These are phyloP conservation scores for Kwoniella bestiolae DNA, from an alignment of 768 basidiomycete species.

Conservation along the genomic window DNA sequence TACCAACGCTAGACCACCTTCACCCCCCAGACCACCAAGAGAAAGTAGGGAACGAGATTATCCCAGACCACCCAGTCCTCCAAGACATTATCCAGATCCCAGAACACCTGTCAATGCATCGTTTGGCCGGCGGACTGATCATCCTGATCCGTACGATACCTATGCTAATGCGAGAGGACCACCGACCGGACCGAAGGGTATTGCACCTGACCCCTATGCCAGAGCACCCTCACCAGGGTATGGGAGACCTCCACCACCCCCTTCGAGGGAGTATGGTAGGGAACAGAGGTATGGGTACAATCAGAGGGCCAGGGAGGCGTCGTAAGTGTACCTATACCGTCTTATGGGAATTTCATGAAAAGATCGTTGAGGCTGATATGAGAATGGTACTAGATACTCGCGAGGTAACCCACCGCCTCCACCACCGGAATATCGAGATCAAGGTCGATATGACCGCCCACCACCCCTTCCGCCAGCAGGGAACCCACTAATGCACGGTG, in stretches of 20 bases:
- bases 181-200: not conserved
- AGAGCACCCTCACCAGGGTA: not conserved
- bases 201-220: not conserved
- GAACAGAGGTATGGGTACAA: not conserved
- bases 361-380: no score
- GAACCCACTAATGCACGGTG: not conserved
- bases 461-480: not conserved
- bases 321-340: not conserved
- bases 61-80: not conserved
- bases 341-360: not conserved
- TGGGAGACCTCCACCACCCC: not conserved
- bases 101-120: not conserved
- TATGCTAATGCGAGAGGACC: not conserved
- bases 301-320: not conserved
- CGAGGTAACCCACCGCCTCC: not conserved
- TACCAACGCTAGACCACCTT: not conserved
- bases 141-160: not conserved
- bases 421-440: slow-evolving; percentile 4
- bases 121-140: not conserved
- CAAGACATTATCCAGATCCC: slow-evolving; percentile 12
- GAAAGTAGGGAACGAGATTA: not conserved
- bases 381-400: not conserved
- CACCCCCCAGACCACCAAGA: not conserved
- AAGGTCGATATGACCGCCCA: slow-evolving; percentile 3
- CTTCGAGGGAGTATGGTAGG: not conserved